Evolutionary conservation across 805 yeast genomes (phyloP), one percentile per base, ranked within the genome.

Genomic region (Metschnikowia arizonensis): DNA sequence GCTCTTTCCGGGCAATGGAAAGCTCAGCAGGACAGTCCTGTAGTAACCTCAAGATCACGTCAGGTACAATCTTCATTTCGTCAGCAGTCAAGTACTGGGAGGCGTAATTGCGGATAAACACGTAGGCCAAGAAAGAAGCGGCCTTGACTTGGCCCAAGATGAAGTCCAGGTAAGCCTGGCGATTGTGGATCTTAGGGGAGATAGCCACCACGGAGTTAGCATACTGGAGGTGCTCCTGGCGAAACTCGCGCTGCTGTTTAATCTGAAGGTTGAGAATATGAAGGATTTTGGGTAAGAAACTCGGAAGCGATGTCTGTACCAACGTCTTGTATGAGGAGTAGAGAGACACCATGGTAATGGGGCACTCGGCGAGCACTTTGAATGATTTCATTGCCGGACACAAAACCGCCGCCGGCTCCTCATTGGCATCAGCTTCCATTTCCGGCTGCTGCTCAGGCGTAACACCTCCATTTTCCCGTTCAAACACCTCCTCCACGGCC

Each of bases 11-110:
- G 0, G 97, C 96, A 3, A 89, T 82, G 4, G 95, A 85, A 40
- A 88, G 71, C 59, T 91, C 98, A 14, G 93, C 82, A 2, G 99
- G 99, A 62, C 98, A 93, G 62, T 95, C 98, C 64, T 90, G 96
- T 32, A 93, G 68, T 32, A 93, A 68, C 52, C 98, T 73, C 44
- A 90, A 77, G 32, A 93, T 86, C 45, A 90, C 77, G 49, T 87
- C 95, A 0, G 99, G 99, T 7, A 93, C 88, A 32, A 78, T 74
- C 46, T 78, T 76, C 15, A 67, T 62, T 44, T 66, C 70, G 10
- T 62, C 67, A 3, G 57, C 57, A 5, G 60, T 49, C 49, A 85
- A 63, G 44, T 84, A 73, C 32, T 80, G 81, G 29, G 80, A 77
- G 2, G 95, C 82, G 57, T 82, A 85, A 14, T 95, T 88, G 49